Conservation (phyloP, 208 protist genomes). For the Leishmania braziliensis region DNA sequence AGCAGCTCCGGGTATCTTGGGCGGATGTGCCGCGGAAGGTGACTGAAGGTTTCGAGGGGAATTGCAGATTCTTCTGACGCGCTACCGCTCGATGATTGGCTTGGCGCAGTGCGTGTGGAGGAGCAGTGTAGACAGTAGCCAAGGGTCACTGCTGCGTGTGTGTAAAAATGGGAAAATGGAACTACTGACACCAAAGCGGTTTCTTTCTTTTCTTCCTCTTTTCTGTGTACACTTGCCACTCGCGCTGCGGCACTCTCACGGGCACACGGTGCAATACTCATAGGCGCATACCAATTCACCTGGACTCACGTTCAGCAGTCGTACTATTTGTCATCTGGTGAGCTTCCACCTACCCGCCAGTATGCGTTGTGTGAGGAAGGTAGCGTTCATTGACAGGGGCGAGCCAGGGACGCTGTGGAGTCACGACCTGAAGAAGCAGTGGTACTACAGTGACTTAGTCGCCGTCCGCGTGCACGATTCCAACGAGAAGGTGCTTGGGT, state of each 20-base stretch:
- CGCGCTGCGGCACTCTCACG: background rate
- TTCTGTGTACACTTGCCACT: background rate
- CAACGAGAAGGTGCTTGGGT: conserved; percentile 43
- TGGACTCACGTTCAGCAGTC: background rate
- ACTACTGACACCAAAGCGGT: background rate
- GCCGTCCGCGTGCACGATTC: conserved; percentile 49
- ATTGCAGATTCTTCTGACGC: background rate
- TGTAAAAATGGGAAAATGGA: background rate
- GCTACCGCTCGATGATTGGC: background rate
- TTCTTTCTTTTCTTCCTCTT: conserved; percentile 3
- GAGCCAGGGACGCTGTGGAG: conserved; percentile 47
- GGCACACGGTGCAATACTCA: background rate
- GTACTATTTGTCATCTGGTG: background rate
- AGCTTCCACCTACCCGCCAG: background rate
- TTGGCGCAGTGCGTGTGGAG: background rate
- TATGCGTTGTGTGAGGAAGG: conserved; percentile 50
- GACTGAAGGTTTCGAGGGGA: background rate
- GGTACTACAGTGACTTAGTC: conserved; percentile 36
- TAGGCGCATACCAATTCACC: background rate
- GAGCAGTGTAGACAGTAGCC: background rate
- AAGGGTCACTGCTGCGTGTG: background rate
- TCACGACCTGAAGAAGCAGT: conserved; percentile 41
- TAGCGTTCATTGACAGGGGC: conserved; percentile 51
- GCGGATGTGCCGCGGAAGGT: background rate
- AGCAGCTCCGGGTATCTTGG: background rate